Percentiles rank a stretch among this genome's conserved stretches.
Evolutionary conservation across 805 yeast genomes (phyloP).

Genomic region (Yamadazyma laniorum): DNA sequence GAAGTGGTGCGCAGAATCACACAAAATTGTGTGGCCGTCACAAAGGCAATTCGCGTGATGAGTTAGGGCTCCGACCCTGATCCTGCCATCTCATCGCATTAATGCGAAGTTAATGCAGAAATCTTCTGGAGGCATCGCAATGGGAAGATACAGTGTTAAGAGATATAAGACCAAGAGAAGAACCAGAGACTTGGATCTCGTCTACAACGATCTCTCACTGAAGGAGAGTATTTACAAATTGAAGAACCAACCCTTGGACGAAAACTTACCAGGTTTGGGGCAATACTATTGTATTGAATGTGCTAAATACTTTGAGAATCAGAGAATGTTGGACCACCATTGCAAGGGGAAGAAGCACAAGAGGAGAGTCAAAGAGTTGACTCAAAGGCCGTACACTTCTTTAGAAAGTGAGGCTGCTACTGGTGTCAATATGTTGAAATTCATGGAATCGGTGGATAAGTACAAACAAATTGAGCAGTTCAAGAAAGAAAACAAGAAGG

Average conservation of each 20-base stretch:
- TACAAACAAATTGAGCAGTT: constrained; percentile 46
- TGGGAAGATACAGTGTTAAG: constrained; percentile 87
- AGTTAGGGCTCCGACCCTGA: background rate
- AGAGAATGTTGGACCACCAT: constrained; percentile 70
- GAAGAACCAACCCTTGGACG: constrained; percentile 83
- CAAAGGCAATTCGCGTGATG: constrained; percentile 1
- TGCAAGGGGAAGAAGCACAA: constrained; percentile 76
- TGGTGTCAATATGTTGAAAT: constrained; percentile 72
- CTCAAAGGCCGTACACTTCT: constrained; percentile 78
- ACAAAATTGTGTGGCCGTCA: too few species aligned
- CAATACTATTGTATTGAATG: constrained; percentile 94
- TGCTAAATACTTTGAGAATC: constrained; percentile 85
- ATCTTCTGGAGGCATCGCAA: constrained; percentile 24
- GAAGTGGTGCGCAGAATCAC: background rate
- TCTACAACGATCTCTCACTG: constrained; percentile 69
- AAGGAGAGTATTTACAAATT: constrained; percentile 61
- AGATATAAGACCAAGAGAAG: constrained; percentile 89
- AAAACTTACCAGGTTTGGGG: constrained; percentile 89
- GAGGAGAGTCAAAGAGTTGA: constrained; percentile 75
- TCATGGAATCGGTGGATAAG: constrained; percentile 59
- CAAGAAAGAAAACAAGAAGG: constrained; percentile 45
- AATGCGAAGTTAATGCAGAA: constrained; percentile 73
- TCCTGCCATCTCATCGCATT: constrained; percentile 88
- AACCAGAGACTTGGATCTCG: constrained; percentile 79
- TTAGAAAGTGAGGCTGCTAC: constrained; percentile 90